Evolutionary conservation across 345 rosid species (phyloP).

Genomic region (Salix viminalis): DNA sequence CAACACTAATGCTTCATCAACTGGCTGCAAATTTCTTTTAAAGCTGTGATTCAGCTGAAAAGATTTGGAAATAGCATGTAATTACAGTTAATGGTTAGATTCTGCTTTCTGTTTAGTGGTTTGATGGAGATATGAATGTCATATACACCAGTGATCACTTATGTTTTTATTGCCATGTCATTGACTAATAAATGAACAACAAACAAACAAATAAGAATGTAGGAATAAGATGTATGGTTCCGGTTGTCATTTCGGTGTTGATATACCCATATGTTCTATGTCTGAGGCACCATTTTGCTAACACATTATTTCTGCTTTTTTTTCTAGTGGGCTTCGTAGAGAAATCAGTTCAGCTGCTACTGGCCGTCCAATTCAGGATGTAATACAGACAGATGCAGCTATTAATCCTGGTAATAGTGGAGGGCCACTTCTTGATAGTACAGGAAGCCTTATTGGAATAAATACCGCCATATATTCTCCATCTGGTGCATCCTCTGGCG

Average conservation of each 20-base stretch:
- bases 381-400: constrained; percentile 97
- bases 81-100: not conserved
- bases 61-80: not conserved
- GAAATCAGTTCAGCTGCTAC: constrained; percentile 98
- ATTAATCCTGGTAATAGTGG: constrained; percentile 98
- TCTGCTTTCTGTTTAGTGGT: not conserved
- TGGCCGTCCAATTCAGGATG: constrained; percentile 98
- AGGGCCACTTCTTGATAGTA: constrained; percentile 92
- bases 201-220: not conserved
- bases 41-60: not conserved
- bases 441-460: constrained; percentile 86
- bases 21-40: not conserved
- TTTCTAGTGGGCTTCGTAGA: constrained; percentile 76
- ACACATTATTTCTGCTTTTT: constrained; percentile 16
- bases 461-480: constrained; percentile 98
- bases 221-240: not conserved
- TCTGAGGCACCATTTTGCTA: constrained; percentile 3
- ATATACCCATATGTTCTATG: not conserved
- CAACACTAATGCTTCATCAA: not conserved
- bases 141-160: not conserved
- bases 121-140: not conserved
- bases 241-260: not conserved
- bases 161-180: not conserved
- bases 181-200: not conserved
- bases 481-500: constrained; percentile 99